phyloP scores from a whole-genome alignment of 352 stramenopile species.

The Phytophthora lateralis region DNA sequence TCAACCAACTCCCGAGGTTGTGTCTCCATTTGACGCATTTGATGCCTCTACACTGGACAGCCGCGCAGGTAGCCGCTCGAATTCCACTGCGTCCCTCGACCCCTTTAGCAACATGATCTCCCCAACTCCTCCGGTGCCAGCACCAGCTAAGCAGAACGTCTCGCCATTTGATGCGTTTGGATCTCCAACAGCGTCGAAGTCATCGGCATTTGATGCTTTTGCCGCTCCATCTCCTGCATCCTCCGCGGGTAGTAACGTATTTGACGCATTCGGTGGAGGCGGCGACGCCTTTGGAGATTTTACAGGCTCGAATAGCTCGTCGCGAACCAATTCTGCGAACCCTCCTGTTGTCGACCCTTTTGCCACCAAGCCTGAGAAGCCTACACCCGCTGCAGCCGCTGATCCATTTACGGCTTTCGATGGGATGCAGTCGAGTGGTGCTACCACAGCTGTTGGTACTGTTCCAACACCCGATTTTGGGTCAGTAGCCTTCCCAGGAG shows the following conservation, averaged over 20 bases:
- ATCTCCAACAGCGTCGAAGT: conserved; percentile 17
- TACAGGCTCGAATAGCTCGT: conserved; percentile 30
- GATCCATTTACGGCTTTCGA: conserved; percentile 80
- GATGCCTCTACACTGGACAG: conserved; percentile 34
- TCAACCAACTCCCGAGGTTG: conserved; percentile 13
- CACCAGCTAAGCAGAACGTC: conserved; percentile 15
- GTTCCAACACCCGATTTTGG: conserved; percentile 27
- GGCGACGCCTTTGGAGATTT: conserved; percentile 41
- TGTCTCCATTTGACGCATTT: conserved; percentile 51
- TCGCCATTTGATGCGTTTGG: conserved; percentile 55
- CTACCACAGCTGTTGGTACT: conserved; percentile 7
- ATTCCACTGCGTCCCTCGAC: conserved; percentile 37
- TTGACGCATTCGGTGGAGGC: conserved; percentile 47
- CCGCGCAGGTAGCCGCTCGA: conserved; percentile 18
- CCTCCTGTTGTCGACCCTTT: conserved; percentile 40
- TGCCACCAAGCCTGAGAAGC: conserved; percentile 17
- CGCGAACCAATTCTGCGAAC: conserved; percentile 36
- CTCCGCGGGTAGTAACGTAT: conserved; percentile 25
- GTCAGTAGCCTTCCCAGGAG: conserved; percentile 14
- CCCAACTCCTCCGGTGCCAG: conserved; percentile 17
- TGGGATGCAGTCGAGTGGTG: conserved; percentile 35
- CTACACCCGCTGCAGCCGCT: conserved; percentile 17
- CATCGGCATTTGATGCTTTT: conserved; percentile 45
- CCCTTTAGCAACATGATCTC: conserved; percentile 41
- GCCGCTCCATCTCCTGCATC: conserved; percentile 30